These are phyloP conservation scores for Rostrohypoxylon terebratum DNA, from an alignment of 495 filamentous ascomycete species.

Conservation along the genomic window DNA sequence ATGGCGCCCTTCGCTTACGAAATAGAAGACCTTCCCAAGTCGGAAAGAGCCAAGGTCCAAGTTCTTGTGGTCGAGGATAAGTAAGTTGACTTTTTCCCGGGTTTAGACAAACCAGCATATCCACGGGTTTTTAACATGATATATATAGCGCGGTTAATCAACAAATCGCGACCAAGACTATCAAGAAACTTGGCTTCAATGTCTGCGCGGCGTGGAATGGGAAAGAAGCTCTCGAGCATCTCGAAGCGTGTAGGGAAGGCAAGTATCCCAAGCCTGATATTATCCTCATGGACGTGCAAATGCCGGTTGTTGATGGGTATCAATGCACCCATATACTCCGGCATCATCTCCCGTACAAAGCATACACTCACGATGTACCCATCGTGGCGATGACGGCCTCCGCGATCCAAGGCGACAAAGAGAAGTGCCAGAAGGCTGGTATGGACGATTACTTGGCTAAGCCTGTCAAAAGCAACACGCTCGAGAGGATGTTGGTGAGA, in stretches of 20 bases:
- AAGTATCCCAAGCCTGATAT: conserved; percentile 70
- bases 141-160: conserved; percentile 71
- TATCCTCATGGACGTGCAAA: conserved; percentile 91
- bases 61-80: conserved; percentile 87
- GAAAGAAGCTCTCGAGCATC: conserved; percentile 77
- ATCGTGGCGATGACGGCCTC: conserved; percentile 87
- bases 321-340: conserved; percentile 77
- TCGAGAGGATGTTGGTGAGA: conserved; percentile 76
- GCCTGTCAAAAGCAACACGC: conserved; percentile 73
- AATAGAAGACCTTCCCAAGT: conserved; percentile 54
- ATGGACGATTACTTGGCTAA: conserved; percentile 91
- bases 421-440: conserved; percentile 79
- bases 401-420: conserved; percentile 82
- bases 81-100: conserved; percentile 45
- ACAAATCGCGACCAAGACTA: conserved; percentile 79
- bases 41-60: conserved; percentile 66
- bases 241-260: conserved; percentile 54
- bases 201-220: conserved; percentile 80
- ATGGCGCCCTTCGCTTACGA: conserved; percentile 40
- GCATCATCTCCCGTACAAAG: conserved; percentile 67
- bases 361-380: conserved; percentile 65
- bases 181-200: conserved; percentile 79
- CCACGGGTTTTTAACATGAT: conserved; percentile 41
- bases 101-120: conserved; percentile 2
- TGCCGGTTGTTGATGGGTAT: conserved; percentile 86